phyloP scores from a whole-genome alignment of 371 early-diverging fungal genomes.

The Circinella umbellata region DNA sequence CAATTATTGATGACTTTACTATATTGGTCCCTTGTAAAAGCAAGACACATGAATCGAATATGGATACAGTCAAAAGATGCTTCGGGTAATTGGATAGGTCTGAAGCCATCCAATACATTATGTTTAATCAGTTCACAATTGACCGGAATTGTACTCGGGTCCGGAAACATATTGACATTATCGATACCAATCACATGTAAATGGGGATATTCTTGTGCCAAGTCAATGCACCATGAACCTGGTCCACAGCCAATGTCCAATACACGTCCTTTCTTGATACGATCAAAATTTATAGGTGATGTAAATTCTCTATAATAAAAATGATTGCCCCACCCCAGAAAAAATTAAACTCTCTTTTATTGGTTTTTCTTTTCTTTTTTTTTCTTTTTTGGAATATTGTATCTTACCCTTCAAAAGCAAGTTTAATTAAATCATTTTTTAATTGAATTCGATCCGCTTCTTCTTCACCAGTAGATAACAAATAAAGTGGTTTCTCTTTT shows the following conservation, averaged over 20 bases:
- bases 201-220: constrained; percentile 29
- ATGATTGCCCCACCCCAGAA: neutral
- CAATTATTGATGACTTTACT: constrained; percentile 26
- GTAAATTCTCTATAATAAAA: constrained; percentile 26
- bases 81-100: constrained; percentile 7
- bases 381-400: too few species aligned
- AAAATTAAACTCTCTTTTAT: neutral
- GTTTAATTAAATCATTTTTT: constrained; percentile 37
- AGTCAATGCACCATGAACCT: constrained; percentile 46
- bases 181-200: constrained; percentile 37
- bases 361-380: too few species aligned
- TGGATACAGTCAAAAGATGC: constrained; percentile 33
- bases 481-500: constrained; percentile 4
- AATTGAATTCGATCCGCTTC: constrained; percentile 37
- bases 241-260: constrained; percentile 53
- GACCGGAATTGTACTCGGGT: constrained; percentile 22
- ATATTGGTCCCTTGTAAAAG: constrained; percentile 33
- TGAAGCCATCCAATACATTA: constrained; percentile 26
- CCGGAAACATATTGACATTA: constrained; percentile 30
- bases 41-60: constrained; percentile 36
- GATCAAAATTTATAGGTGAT: constrained; percentile 26
- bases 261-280: constrained; percentile 29
- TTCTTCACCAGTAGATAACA: constrained; percentile 21
- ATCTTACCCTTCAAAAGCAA: constrained; percentile 40
- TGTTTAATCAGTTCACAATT: constrained; percentile 28